Evolutionary conservation across 2,329 filamentous ascomycete species (phyloP).

Genomic region (Fusarium sp.): DNA sequence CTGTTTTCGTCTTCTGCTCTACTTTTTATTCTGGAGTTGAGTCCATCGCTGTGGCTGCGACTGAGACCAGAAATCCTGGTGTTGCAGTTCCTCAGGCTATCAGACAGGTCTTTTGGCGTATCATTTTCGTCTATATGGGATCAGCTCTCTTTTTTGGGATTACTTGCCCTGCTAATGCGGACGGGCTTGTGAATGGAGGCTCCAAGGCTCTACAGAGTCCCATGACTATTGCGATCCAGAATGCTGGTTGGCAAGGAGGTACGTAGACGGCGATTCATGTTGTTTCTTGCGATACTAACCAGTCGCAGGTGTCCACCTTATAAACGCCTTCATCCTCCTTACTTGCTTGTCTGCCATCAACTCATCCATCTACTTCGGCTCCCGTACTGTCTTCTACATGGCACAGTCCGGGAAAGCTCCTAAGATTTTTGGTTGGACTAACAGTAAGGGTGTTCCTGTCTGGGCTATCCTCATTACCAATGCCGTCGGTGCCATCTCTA

Average conservation of each 20-base stretch:
- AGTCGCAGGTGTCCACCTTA: constrained; percentile 70
- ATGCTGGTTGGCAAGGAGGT: constrained; percentile 78
- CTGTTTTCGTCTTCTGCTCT: constrained; percentile 77
- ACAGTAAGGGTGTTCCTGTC: constrained; percentile 72
- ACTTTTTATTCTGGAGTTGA: constrained; percentile 79
- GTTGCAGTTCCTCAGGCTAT: constrained; percentile 70
- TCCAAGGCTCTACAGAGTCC: constrained; percentile 77
- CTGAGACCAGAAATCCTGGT: constrained; percentile 70
- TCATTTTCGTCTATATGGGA: constrained; percentile 75
- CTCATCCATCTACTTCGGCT: constrained; percentile 82
- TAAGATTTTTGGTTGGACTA: constrained; percentile 75
- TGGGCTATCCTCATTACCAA: constrained; percentile 77
- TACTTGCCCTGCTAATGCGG: constrained; percentile 77
- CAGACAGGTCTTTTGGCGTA: constrained; percentile 72
- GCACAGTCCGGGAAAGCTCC: constrained; percentile 80
- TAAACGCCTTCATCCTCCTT: constrained; percentile 82
- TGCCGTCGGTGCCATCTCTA: constrained; percentile 76
- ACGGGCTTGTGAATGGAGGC: constrained; percentile 70
- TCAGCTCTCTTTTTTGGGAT: constrained; percentile 81
- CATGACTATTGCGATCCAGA: constrained; percentile 80
- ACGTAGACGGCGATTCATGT: constrained; percentile 8
- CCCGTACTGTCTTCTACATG: constrained; percentile 81
- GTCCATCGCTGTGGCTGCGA: constrained; percentile 73
- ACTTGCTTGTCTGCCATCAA: constrained; percentile 81
- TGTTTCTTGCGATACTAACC: constrained; percentile 12